Evolutionary conservation across 306 rosid species (phyloP), one percentile per base, ranked within the genome.

Genomic region (Prunus armeniaca): DNA sequence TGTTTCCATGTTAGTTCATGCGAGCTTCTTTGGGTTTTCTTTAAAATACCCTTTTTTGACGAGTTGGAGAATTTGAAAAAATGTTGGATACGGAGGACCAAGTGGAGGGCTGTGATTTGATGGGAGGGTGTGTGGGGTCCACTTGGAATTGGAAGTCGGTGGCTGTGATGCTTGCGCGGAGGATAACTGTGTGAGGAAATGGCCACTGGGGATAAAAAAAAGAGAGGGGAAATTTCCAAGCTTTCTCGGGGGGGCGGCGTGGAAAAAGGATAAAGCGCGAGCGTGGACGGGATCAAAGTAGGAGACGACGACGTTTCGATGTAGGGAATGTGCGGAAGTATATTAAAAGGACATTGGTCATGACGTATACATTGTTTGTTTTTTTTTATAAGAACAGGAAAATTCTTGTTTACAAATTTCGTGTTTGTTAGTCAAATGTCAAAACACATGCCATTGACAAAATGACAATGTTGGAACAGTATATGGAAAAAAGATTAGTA

Each of bases 231-330:
- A 73, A 41, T 45, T 25, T 50, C 32, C 13, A 50, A 55, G 34
- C 72, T 72, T 72, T 76, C 5, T 8, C 43, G 30, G 30, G 75
- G 68, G 70, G 96, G 87, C 90, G 88, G 96, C 94, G 86, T 78
- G 38, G 86, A 87, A 83, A 22, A 83, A 22, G 65, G n/a, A 14
- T 12, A 67, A 57, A 24, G 69, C 27, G 69, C 0, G 18, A 6
- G 58, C 58, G 69, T 46, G 69, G 58, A 73, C 47, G 47, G 58
- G 46, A 73, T 73, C 77, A 45, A 25, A 73, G 45, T 17, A 5
- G 28, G 47, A 27, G 7, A 45, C 14, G 41, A 24, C 46, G 77
- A 25, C 67, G 77, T 47, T 55, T 54, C 3, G 3, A 18, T 4
- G 54, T 0, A 32, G 8, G 41, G 49, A 70, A 30, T 70, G 72